Evolutionary conservation across 495 filamentous ascomycete genomes (phyloP), one percentile per base, ranked within the genome.

Genomic region (Sabuloglossum arenarium): DNA sequence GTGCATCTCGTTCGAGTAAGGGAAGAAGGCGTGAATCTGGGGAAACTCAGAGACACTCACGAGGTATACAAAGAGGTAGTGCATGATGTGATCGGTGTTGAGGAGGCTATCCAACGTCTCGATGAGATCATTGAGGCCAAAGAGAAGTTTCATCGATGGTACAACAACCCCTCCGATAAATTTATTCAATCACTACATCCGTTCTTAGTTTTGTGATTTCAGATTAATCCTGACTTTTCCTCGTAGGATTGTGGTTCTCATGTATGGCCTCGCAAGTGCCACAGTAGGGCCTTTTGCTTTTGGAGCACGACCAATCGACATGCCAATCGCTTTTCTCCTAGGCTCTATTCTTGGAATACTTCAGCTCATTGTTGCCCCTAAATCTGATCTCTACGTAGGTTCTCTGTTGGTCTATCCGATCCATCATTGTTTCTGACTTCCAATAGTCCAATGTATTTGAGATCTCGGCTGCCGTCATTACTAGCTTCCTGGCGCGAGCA

Each of bases 31-130:
- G 76, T 96, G 45, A 84, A 97, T 66, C 71, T 97, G 10, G 86
- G 87, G 8, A 85, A 82, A 57, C 73, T 97, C 28, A 76, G 84
- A 11, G 89, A 95, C 60, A 79, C 82, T 9, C 88, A 96, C 64
- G 76, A 86, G 49, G 80, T 94, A 51, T 97, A 95, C 71, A 96
- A 97, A 68, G 80, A 88, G 59, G 88, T 96, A 19, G 79, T 94
- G 19, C 88, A 95, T 64, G 89, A 94, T 66, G 73, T 82, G 24
- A 84, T 93, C 45, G 80, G 83, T 23, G 82, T 90, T 30, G 86
- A 91, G 55, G 85, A 94, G 62, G 91, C 87, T 2, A 93, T 79
- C 1, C 66, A 73, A 25, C 71, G 77, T 19, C 70, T 96, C 11
- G 75, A 87, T 43, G 77, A 75, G 42, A 75, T 93, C 51, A 80